phyloP scores from a whole-genome alignment of 2,329 filamentous ascomycete species.

The Myrmaecium sp. region DNA sequence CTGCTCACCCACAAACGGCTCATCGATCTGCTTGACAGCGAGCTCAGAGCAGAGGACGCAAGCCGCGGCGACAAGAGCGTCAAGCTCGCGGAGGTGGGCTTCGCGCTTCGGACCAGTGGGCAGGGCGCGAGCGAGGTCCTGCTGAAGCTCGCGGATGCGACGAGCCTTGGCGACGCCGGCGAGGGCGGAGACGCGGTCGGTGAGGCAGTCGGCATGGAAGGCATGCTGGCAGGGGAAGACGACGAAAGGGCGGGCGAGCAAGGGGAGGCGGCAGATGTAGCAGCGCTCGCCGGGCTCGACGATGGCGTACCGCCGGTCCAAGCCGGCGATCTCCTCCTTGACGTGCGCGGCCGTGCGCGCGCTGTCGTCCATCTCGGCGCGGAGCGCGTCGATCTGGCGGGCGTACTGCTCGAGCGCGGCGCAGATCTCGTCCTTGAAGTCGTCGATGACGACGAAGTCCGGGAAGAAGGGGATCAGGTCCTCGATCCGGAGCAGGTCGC shows the following conservation, averaged over 20 bases:
- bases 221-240: conserved; percentile 97
- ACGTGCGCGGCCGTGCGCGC: conserved; percentile 81
- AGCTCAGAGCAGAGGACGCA: conserved; percentile 85
- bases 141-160: conserved; percentile 72
- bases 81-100: conserved; percentile 79
- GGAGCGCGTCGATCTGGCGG: conserved; percentile 72
- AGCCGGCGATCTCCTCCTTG: conserved; percentile 67
- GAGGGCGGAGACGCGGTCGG: conserved; percentile 68
- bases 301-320: conserved; percentile 85
- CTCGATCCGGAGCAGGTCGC: conserved; percentile 84
- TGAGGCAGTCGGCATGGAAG: conserved; percentile 90
- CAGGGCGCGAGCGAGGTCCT: conserved; percentile 61
- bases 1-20: conserved; percentile 63
- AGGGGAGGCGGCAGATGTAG: conserved; percentile 69
- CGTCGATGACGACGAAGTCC: conserved; percentile 95
- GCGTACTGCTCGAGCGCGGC: conserved; percentile 83
- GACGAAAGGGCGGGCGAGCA: conserved; percentile 86
- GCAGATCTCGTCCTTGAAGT: conserved; percentile 98
- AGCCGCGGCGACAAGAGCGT: conserved; percentile 75
- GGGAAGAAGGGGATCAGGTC: conserved; percentile 97
- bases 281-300: conserved; percentile 93
- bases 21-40: conserved; percentile 85
- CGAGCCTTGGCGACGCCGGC: conserved; percentile 59
- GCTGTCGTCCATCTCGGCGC: conserved; percentile 90
- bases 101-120: conserved; percentile 51